A percentile compares a stretch with the other conserved stretches of the same genome.
phyloP scores from a whole-genome alignment of 1,284 basidiomycete species.

The Sporisorium graminicola region DNA sequence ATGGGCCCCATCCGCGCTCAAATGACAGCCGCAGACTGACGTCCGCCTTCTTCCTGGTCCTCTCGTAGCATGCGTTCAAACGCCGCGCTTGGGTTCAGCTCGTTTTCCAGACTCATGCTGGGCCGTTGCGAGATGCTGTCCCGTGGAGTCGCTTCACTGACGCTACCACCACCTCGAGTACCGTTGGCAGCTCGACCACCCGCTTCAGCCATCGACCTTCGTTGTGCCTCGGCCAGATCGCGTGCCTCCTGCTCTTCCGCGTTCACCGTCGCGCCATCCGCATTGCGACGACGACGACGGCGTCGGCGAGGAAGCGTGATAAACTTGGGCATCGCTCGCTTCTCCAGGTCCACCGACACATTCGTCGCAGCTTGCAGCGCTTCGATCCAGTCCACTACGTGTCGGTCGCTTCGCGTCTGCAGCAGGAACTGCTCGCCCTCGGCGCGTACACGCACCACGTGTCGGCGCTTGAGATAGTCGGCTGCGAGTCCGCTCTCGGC shows the following conservation, averaged over 20 bases:
- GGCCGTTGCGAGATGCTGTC: constrained; percentile 31
- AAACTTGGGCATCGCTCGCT: constrained; percentile 74
- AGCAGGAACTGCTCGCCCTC: constrained; percentile 97
- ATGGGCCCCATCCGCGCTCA: background rate
- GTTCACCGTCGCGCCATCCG: constrained; percentile 39
- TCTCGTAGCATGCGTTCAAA: constrained; percentile 64
- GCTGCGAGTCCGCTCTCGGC: constrained; percentile 94
- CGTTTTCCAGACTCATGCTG: constrained; percentile 46
- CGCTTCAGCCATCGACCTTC: constrained; percentile 57
- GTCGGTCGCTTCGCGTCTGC: constrained; percentile 86
- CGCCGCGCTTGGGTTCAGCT: constrained; percentile 51
- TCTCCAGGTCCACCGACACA: constrained; percentile 89
- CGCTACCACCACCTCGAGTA: background rate
- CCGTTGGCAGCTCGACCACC: constrained; percentile 9
- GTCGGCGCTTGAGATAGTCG: constrained; percentile 92
- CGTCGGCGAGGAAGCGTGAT: constrained; percentile 67
- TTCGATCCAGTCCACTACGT: constrained; percentile 96
- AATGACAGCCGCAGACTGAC: constrained; percentile 37
- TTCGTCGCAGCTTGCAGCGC: constrained; percentile 94
- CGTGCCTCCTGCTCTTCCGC: constrained; percentile 54
- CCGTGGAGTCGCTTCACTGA: constrained; percentile 16
- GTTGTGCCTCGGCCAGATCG: constrained; percentile 62
- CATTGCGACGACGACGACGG: constrained; percentile 53
- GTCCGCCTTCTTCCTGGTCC: constrained; percentile 43
- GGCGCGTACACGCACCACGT: constrained; percentile 91